Evolutionary conservation across 2,329 filamentous ascomycete genomes (phyloP), one percentile per base, ranked within the genome.

Genomic region (Colletotrichum melonis): DNA sequence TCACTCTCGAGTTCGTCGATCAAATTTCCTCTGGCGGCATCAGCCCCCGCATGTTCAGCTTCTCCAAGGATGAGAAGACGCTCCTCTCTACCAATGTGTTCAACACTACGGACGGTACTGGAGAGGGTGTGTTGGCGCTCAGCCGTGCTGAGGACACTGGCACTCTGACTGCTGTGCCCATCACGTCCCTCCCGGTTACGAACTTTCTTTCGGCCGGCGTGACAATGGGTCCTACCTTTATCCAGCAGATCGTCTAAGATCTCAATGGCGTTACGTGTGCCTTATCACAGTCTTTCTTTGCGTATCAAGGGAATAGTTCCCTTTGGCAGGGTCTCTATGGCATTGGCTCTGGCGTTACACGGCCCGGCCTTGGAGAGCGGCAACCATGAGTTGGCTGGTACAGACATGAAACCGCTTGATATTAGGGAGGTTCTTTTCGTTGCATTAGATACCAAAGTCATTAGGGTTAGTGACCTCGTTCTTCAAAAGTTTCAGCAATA

Each of bases 1-100:
- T 81, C 60, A 79, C 72, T 9, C 81, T 87, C 66, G 75, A 78
- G 54, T 83, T 82, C 66, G 77, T 76, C 30, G 79, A 81, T 63
- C 75, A 79, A 24, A 78, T 83, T 62, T 78, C 80, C 16, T 82
- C 82, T 0, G 79, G 80, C 54, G 84, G 85, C 26, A 72, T 76
- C 4, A 63, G 79, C 5, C 87, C 88, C 8, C 86, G 87, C 76
- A 87, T 87, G 84, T 84, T 89, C 75, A 85, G 83, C 76, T 77
- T 82, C 55, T 80, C 81, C 71, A 78, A 74, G 9, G 79, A 82
- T 69, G 78, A 83, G 72, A 75, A 63, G 63, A 63, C 81, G 12
- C 75, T 88, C 58, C 88, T 88, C 75, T 81, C 84, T n/a, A 83
- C 82, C n/a, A 88, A 88, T 32, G 30, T 32, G 3, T 1, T 32